A percentile compares a stretch with the other conserved stretches of the same genome.
phyloP scores from a whole-genome alignment of 192 early-diverging fungal genomes.

The Spizellomyces punctatus region DNA sequence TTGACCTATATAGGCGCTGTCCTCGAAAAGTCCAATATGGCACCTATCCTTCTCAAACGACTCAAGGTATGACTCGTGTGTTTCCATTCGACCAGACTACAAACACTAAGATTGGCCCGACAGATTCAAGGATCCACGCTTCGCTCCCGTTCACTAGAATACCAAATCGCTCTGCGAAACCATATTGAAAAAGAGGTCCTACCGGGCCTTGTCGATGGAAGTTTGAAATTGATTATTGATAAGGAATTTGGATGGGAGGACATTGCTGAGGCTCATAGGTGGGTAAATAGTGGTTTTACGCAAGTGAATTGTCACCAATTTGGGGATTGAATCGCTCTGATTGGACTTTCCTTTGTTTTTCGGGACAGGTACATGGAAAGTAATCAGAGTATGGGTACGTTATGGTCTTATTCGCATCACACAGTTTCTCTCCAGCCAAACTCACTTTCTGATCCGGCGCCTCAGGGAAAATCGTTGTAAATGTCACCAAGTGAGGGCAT shows the following conservation, averaged over 20 bases:
- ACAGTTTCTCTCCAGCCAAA: no score
- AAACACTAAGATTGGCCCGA: no score
- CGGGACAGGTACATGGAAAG: no score
- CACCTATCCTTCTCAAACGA: constrained; percentile 62
- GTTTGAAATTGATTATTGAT: constrained; percentile 57
- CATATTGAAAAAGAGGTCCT: constrained; percentile 58
- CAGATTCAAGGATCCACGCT: constrained; percentile 73
- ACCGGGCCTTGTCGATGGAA: constrained; percentile 47
- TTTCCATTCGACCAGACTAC: no score
- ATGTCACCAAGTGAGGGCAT: no score
- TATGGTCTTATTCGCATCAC: no score
- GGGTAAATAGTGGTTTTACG: constrained; percentile 49
- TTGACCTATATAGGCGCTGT: constrained; percentile 22
- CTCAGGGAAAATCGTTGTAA: no score
- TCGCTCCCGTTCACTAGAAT: constrained; percentile 63
- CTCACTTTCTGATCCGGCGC: no score
- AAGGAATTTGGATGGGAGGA: constrained; percentile 67
- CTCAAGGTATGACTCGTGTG: constrained; percentile 40
- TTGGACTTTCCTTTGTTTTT: no score
- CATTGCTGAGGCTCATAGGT: constrained; percentile 65
- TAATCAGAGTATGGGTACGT: no score
- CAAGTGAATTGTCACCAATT: no score
- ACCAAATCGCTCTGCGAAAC: constrained; percentile 59
- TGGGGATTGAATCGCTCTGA: no score
- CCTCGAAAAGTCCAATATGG: constrained; percentile 51